phyloP scores from a whole-genome alignment of 805 yeast species.

The Spathaspora hagerdaliae region DNA sequence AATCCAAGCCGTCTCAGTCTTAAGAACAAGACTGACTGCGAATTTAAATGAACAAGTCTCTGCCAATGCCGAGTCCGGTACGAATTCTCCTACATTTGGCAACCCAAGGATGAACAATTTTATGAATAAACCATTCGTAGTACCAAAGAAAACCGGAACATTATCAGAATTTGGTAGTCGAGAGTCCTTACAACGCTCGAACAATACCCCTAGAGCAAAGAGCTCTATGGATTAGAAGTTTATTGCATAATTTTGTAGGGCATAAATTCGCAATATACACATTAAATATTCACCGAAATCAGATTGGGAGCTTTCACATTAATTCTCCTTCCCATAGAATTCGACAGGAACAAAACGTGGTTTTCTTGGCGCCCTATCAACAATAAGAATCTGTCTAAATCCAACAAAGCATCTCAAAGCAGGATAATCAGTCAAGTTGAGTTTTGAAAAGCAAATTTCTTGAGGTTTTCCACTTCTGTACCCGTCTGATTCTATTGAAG shows the following conservation, averaged over 20 bases:
- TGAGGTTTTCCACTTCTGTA: background rate
- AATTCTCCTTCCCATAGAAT: no score
- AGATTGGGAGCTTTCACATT: no score
- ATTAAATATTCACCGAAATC: no score
- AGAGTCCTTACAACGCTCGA: constrained; percentile 20
- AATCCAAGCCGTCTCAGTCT: constrained; percentile 16
- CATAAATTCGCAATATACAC: no score
- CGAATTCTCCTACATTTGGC: background rate
- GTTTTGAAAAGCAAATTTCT: background rate
- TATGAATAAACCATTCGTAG: constrained; percentile 33
- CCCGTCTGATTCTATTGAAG: background rate
- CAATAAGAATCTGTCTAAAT: background rate
- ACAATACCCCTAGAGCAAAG: constrained; percentile 11
- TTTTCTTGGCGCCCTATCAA: background rate
- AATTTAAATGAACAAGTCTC: constrained; percentile 18
- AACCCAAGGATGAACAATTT: constrained; percentile 16
- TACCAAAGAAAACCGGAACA: constrained; percentile 13
- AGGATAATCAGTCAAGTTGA: background rate
- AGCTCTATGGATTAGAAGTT: constrained; percentile 1
- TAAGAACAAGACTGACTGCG: constrained; percentile 36
- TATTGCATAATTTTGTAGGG: background rate
- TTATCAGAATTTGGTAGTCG: constrained; percentile 17
- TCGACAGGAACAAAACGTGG: background rate
- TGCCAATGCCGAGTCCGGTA: background rate
- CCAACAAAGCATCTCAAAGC: background rate